These are phyloP conservation scores for Botryotinia globosa DNA, from an alignment of 2,329 filamentous ascomycete species.

Conservation along the genomic window DNA sequence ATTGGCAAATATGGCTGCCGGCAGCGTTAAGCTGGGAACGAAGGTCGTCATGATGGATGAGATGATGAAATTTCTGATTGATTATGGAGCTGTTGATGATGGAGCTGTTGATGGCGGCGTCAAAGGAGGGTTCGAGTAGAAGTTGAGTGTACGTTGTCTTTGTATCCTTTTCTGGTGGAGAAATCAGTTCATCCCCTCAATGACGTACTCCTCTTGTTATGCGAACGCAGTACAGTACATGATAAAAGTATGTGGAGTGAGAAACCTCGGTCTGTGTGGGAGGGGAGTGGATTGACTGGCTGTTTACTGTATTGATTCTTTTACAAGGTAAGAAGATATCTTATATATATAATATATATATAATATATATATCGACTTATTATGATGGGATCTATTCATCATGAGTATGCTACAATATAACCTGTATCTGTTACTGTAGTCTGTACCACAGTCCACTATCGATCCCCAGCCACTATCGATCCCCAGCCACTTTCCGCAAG, in stretches of 20 bases:
- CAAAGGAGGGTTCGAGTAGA: not conserved
- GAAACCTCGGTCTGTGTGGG: not conserved
- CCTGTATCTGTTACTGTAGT: too few relatives aligned
- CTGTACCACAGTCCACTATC: too few relatives aligned
- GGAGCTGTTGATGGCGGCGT: not conserved
- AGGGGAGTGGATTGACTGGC: not conserved
- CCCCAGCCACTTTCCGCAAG: not conserved
- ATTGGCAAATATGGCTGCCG: conserved; percentile 66
- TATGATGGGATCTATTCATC: too few relatives aligned
- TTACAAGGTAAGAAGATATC: not conserved
- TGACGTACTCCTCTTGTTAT: conserved; percentile 11
- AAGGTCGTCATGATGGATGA: conserved; percentile 67
- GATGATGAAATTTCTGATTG: not conserved
- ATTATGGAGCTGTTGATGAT: not conserved
- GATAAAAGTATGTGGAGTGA: conserved; percentile 3
- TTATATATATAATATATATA: too few relatives aligned
- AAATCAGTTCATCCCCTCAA: conserved; percentile 13
- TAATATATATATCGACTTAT: not conserved
- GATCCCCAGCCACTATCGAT: too few relatives aligned
- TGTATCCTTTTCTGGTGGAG: not conserved
- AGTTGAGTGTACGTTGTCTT: not conserved
- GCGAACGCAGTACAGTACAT: not conserved
- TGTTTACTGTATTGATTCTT: not conserved
- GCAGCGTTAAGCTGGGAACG: conserved; percentile 74
- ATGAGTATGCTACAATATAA: not conserved